A percentile compares a stretch with the other conserved stretches of the same genome.
phyloP scores from a whole-genome alignment of 2,329 filamentous ascomycete species.

The Xenoacremonium recifei region DNA sequence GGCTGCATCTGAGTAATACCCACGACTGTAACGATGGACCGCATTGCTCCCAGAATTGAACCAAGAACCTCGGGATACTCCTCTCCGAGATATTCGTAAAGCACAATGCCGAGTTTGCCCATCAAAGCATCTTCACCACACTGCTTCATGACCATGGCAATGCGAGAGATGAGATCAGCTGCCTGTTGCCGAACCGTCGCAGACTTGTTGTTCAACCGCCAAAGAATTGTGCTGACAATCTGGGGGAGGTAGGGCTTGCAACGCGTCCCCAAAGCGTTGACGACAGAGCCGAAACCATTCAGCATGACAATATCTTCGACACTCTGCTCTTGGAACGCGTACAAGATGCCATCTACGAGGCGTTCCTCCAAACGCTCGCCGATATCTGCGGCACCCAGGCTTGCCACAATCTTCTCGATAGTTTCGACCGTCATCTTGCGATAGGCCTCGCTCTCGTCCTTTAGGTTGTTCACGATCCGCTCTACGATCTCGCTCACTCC shows the following conservation, averaged over 20 bases:
- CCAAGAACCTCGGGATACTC: slow-evolving; percentile 98
- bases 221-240: slow-evolving; percentile 94
- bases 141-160: slow-evolving; percentile 98
- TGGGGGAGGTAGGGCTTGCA: slow-evolving; percentile 97
- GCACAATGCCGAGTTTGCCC: slow-evolving; percentile 88
- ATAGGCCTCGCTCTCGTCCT: slow-evolving; percentile 97
- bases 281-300: slow-evolving; percentile 96
- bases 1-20: slow-evolving; percentile 98
- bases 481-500: slow-evolving; percentile 94
- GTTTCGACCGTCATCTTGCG: slow-evolving; percentile 99
- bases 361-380: slow-evolving; percentile 89
- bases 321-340: slow-evolving; percentile 97
- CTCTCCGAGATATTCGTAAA: slow-evolving; percentile 98
- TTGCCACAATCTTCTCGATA: slow-evolving; percentile 92
- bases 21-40: slow-evolving; percentile 95
- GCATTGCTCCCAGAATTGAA: slow-evolving; percentile 90
- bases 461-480: slow-evolving; percentile 89
- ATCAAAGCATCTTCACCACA: slow-evolving; percentile 95
- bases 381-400: slow-evolving; percentile 90
- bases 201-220: slow-evolving; percentile 96
- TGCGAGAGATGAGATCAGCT: slow-evolving; percentile 92
- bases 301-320: slow-evolving; percentile 95
- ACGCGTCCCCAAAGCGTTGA: slow-evolving; percentile 88
- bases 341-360: slow-evolving; percentile 90
- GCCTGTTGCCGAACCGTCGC: slow-evolving; percentile 95